A percentile compares a stretch with the other conserved stretches of the same genome.
Conservation (phyloP, 2,329 filamentous ascomycete species). For the Cylindrodendrum hubeiense region DNA sequence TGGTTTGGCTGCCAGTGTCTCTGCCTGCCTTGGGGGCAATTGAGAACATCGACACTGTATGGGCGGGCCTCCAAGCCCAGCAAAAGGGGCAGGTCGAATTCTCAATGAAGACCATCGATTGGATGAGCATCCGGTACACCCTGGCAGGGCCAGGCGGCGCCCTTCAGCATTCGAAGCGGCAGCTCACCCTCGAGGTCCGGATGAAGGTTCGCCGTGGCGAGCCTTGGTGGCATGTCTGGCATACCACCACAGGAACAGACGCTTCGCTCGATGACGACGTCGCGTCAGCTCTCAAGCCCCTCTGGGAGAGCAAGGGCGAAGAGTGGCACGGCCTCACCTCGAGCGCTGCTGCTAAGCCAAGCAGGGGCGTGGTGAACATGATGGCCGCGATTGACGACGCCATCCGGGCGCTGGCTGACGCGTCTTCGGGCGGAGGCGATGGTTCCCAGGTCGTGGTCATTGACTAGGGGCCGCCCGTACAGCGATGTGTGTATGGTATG, state of each 20-base stretch:
- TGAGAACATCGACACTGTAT: slow-evolving; percentile 68
- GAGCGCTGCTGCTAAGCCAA: slow-evolving; percentile 59
- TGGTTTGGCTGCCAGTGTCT: slow-evolving; percentile 68
- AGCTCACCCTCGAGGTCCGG: slow-evolving; percentile 65
- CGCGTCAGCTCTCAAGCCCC: slow-evolving; percentile 53
- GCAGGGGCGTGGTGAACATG: slow-evolving; percentile 58
- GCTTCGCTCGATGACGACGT: slow-evolving; percentile 49
- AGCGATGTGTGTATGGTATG: slow-evolving; percentile 29
- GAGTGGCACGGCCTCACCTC: slow-evolving; percentile 62
- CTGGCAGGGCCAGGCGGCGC: slow-evolving; percentile 46
- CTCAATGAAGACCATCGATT: slow-evolving; percentile 67
- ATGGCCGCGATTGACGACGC: slow-evolving; percentile 62
- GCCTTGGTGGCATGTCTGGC: slow-evolving; percentile 65
- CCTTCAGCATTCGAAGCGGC: slow-evolving; percentile 46
- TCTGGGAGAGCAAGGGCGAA: slow-evolving; percentile 60
- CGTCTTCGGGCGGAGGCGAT: slow-evolving; percentile 4
- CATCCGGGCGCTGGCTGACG: slow-evolving; percentile 50
- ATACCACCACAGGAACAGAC: slow-evolving; percentile 41
- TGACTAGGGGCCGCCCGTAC: slow-evolving; percentile 31
- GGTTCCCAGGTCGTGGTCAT: slow-evolving; percentile 36
- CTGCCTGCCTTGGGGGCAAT: slow-evolving; percentile 75
- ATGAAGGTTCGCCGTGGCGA: slow-evolving; percentile 62
- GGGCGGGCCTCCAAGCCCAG: slow-evolving; percentile 57
- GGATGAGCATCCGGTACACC: slow-evolving; percentile 67
- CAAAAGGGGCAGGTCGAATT: slow-evolving; percentile 64